Evolutionary conservation across 352 stramenopile species (phyloP).

Genomic region (Pythium chondricola): DNA sequence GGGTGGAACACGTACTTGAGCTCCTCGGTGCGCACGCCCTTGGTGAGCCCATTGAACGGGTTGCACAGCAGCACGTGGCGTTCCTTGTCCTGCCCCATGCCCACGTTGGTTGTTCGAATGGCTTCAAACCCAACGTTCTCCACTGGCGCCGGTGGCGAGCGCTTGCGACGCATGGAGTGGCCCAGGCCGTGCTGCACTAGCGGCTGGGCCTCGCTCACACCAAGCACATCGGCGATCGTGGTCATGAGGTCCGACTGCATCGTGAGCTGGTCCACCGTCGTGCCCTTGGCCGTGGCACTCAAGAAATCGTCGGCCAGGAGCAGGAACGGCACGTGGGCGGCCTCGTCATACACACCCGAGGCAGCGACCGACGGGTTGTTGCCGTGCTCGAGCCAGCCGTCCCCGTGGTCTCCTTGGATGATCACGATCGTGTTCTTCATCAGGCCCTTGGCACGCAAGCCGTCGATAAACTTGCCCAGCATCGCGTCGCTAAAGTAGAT

Average conservation of each 20-base stretch:
- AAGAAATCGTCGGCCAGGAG: slow-evolving; percentile 64
- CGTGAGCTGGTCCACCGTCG: slow-evolving; percentile 44
- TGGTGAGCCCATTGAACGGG: slow-evolving; percentile 62
- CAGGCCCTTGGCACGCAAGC: slow-evolving; percentile 39
- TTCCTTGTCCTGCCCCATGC: slow-evolving; percentile 10
- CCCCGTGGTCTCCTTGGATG: slow-evolving; percentile 61
- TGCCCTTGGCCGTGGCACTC: slow-evolving; percentile 33
- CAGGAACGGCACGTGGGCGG: slow-evolving; percentile 52
- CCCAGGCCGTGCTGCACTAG: slow-evolving; percentile 60
- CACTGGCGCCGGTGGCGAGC: neutral
- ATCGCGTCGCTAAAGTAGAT: slow-evolving; percentile 67
- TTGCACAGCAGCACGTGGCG: slow-evolving; percentile 62
- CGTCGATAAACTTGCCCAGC: slow-evolving; percentile 49
- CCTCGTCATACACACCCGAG: slow-evolving; percentile 62
- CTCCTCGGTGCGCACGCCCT: slow-evolving; percentile 55
- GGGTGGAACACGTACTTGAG: slow-evolving; percentile 72
- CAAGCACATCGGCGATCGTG: slow-evolving; percentile 59
- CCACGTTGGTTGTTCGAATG: neutral
- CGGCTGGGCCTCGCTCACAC: slow-evolving; percentile 38
- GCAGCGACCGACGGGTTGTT: slow-evolving; percentile 61
- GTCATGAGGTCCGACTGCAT: slow-evolving; percentile 74
- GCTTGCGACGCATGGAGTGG: slow-evolving; percentile 64
- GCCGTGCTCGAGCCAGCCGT: slow-evolving; percentile 58
- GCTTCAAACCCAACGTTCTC: slow-evolving; percentile 11
- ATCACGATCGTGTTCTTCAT: slow-evolving; percentile 76